These are phyloP conservation scores for Hymenoscyphus repandus DNA, from an alignment of 2,329 filamentous ascomycete species.

Conservation along the genomic window DNA sequence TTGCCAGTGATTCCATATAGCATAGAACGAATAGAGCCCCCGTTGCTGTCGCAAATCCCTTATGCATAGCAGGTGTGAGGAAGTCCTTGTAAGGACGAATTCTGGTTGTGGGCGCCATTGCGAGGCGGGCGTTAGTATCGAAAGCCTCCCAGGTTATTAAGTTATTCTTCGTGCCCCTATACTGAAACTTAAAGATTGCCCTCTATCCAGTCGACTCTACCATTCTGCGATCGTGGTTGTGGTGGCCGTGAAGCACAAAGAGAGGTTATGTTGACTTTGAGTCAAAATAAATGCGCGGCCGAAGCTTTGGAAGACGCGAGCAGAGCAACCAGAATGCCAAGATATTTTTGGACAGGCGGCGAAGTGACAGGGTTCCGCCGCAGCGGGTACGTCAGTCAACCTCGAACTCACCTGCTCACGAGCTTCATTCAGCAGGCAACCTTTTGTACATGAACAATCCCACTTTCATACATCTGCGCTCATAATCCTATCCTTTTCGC, in stretches of 20 bases:
- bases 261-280: slow-evolving; percentile 23
- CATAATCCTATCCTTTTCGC: neutral
- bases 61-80: slow-evolving; percentile 80
- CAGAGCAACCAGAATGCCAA: slow-evolving; percentile 10
- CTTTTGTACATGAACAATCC: slow-evolving; percentile 11
- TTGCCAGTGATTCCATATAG: slow-evolving; percentile 65
- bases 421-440: slow-evolving; percentile 18
- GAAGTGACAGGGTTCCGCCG: neutral
- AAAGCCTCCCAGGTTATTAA: neutral
- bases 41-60: slow-evolving; percentile 76
- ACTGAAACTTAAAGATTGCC: neutral
- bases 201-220: neutral
- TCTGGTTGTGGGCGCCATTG: slow-evolving; percentile 29
- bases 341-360: neutral
- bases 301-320: neutral
- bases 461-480: neutral
- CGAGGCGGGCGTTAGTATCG: slow-evolving; percentile 5
- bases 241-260: slow-evolving; percentile 10
- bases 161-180: neutral
- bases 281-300: slow-evolving; percentile 21
- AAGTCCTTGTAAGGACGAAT: slow-evolving; percentile 58
- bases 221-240: slow-evolving; percentile 17
- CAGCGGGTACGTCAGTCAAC: slow-evolving; percentile 21
- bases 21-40: slow-evolving; percentile 64
- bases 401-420: slow-evolving; percentile 9